These are phyloP conservation scores for Chlorella sp. DNA, from an alignment of 139 green algal genomes.

Conservation along the genomic window DNA sequence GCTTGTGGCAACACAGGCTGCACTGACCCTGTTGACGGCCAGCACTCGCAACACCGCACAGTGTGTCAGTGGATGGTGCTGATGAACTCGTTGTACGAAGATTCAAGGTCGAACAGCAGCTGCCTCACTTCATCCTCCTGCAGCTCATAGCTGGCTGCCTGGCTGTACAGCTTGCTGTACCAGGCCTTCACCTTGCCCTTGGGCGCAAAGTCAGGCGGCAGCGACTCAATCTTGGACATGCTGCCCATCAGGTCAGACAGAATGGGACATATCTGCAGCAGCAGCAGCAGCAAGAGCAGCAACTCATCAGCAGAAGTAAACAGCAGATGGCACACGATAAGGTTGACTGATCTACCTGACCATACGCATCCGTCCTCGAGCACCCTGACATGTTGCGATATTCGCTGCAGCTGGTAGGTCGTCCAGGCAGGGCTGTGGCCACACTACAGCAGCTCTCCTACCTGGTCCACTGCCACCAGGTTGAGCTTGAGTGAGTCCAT, in stretches of 20 bases:
- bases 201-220: constrained; percentile 72
- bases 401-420: too few species aligned
- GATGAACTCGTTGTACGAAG: constrained; percentile 76
- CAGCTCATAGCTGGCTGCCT: constrained; percentile 81
- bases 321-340: neutral
- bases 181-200: constrained; percentile 54
- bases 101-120: constrained; percentile 86
- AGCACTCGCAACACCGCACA: neutral
- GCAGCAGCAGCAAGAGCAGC: neutral
- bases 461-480: constrained; percentile 87
- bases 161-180: constrained; percentile 62
- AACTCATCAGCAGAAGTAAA: constrained; percentile 1
- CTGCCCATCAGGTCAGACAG: constrained; percentile 71
- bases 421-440: too few species aligned
- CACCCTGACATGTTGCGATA: too few species aligned
- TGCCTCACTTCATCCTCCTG: constrained; percentile 75
- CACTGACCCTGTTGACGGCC: too few species aligned
- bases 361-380: too few species aligned
- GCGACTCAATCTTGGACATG: constrained; percentile 63
- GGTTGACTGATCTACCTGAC: too few species aligned
- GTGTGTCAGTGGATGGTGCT: too few species aligned
- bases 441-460: constrained; percentile 12
- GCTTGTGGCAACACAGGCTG: too few species aligned
- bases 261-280: constrained; percentile 69
- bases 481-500: constrained; percentile 93